phyloP scores from a whole-genome alignment of 1,284 basidiomycete species.

The Malassezia restricta region DNA sequence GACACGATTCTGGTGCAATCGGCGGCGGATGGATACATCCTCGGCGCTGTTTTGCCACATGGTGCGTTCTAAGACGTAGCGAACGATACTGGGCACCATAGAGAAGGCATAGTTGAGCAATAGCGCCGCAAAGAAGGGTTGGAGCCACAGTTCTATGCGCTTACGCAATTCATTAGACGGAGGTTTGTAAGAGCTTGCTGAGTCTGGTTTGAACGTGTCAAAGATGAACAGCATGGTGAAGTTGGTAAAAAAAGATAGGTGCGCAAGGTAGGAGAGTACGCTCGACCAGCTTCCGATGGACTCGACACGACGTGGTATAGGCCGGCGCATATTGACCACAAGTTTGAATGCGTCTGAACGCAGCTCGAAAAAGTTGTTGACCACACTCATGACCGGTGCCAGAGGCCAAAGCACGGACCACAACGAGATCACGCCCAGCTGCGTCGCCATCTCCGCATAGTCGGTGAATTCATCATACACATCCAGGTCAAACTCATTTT shows the following conservation, averaged over 20 bases:
- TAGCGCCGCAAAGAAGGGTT: slow-evolving; percentile 33
- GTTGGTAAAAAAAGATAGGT: slow-evolving; percentile 31
- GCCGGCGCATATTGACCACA: slow-evolving; percentile 67
- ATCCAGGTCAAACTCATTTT: slow-evolving; percentile 65
- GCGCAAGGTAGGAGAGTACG: slow-evolving; percentile 51
- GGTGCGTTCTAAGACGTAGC: slow-evolving; percentile 31
- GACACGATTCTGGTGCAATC: slow-evolving; percentile 31
- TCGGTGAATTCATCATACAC: slow-evolving; percentile 58
- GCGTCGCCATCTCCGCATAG: slow-evolving; percentile 87
- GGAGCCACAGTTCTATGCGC: slow-evolving; percentile 3
- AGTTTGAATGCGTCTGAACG: slow-evolving; percentile 93
- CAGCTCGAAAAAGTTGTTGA: slow-evolving; percentile 80
- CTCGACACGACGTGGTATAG: slow-evolving; percentile 72
- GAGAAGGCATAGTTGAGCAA: slow-evolving; percentile 36
- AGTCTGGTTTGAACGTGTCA: slow-evolving; percentile 5
- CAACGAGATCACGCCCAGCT: slow-evolving; percentile 65
- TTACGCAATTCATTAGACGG: too few species aligned
- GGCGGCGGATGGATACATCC: slow-evolving; percentile 25
- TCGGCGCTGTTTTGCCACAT: slow-evolving; percentile 37
- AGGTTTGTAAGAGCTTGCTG: neutral
- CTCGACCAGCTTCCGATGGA: slow-evolving; percentile 91
- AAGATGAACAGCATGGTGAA: slow-evolving; percentile 34
- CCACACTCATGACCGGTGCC: slow-evolving; percentile 51
- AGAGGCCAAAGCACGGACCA: slow-evolving; percentile 94
- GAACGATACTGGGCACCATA: slow-evolving; percentile 20